phyloP scores from a whole-genome alignment of 305 asterid genomes.

The Fraxinus albicans region DNA sequence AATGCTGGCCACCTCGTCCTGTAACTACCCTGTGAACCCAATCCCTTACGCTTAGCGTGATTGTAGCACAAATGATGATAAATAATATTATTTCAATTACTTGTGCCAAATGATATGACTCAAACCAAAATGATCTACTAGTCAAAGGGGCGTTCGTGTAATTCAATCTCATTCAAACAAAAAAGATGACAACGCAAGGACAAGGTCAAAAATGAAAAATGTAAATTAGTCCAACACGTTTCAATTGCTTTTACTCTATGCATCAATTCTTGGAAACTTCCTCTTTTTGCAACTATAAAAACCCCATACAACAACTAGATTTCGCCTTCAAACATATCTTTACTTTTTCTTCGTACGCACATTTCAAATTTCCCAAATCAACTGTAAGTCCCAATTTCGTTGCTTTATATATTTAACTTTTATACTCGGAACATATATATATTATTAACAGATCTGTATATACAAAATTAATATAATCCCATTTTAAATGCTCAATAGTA shows the following conservation, averaged over 20 bases:
- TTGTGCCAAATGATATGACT: neutral
- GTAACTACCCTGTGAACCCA: too few relatives aligned
- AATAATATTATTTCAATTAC: too few relatives aligned
- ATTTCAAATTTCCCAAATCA: slow-evolving; percentile 15
- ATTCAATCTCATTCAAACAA: neutral
- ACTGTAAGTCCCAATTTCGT: slow-evolving; percentile 38
- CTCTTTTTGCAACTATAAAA: neutral
- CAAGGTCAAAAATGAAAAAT: neutral
- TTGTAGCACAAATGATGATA: too few relatives aligned
- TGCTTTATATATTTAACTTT: neutral
- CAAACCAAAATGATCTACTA: neutral
- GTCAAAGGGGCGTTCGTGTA: neutral
- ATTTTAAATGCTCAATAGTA: slow-evolving; percentile 31
- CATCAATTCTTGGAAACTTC: neutral
- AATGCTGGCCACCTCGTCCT: too few relatives aligned
- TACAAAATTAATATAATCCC: slow-evolving; percentile 7
- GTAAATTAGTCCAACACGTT: neutral
- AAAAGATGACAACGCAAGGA: neutral
- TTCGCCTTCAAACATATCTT: neutral
- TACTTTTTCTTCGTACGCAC: neutral
- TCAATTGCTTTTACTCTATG: neutral
- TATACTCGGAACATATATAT: neutral
- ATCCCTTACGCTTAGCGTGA: too few relatives aligned
- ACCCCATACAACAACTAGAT: neutral
- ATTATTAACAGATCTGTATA: slow-evolving; percentile 33